Percentiles rank a stretch among this genome's conserved stretches.
These are phyloP conservation scores for Xylaria sp. DNA, from an alignment of 2,329 filamentous ascomycete species.

Conservation along the genomic window DNA sequence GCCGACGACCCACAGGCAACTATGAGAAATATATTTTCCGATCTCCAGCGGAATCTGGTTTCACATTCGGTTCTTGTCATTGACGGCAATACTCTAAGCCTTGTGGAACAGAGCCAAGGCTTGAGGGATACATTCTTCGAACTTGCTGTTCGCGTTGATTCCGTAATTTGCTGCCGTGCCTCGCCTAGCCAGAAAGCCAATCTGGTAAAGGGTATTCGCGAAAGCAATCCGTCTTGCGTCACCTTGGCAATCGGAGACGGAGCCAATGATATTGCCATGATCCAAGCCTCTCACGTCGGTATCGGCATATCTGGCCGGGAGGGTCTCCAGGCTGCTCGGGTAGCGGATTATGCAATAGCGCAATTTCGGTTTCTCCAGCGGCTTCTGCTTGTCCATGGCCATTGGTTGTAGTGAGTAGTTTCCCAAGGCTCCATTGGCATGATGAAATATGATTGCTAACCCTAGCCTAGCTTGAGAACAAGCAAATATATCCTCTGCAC, in stretches of 20 bases:
- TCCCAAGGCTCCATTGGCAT: neutral
- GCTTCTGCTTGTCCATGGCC: constrained; percentile 82
- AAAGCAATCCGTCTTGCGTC: constrained; percentile 75
- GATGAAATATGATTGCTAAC: constrained; percentile 12
- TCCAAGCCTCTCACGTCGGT: constrained; percentile 84
- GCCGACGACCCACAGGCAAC: constrained; percentile 72
- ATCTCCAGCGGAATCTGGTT: constrained; percentile 64
- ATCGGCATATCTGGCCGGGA: constrained; percentile 93
- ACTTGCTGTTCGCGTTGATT: constrained; percentile 81
- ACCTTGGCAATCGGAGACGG: constrained; percentile 96
- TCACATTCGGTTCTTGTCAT: constrained; percentile 84
- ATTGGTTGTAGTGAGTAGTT: constrained; percentile 78
- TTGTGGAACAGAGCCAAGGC: constrained; percentile 68
- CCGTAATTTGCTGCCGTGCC: constrained; percentile 92
- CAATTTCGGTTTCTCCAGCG: constrained; percentile 90
- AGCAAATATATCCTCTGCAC: constrained; percentile 90
- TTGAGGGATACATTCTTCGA: constrained; percentile 75
- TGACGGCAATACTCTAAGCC: constrained; percentile 80
- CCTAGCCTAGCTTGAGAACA: constrained; percentile 65
- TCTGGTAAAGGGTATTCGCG: constrained; percentile 82
- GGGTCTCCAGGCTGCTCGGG: constrained; percentile 87
- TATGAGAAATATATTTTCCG: constrained; percentile 70
- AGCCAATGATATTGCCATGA: constrained; percentile 96
- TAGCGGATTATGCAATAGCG: constrained; percentile 90
- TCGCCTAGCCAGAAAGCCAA: constrained; percentile 90